phyloP scores from a whole-genome alignment of 345 rosid genomes.

The Trapa incisa region DNA sequence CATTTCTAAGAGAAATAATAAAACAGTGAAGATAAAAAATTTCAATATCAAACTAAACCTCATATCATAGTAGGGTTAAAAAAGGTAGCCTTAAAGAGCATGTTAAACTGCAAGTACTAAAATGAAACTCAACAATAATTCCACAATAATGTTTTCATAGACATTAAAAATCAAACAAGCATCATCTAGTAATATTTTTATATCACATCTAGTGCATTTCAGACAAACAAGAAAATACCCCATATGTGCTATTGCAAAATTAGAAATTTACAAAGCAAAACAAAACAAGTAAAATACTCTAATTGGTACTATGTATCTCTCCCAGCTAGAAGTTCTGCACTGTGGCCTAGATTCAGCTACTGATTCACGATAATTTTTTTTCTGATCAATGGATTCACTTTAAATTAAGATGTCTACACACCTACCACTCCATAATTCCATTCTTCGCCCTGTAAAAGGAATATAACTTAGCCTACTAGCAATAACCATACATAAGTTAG shows the following conservation, averaged over 20 bases:
- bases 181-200: too few species aligned
- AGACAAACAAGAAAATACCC: neutral
- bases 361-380: too few species aligned
- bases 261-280: neutral
- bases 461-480: too few species aligned
- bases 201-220: neutral
- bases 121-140: neutral
- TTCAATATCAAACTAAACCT: neutral
- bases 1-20: slow-evolving; percentile 1
- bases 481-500: too few species aligned
- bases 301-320: too few species aligned
- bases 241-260: neutral
- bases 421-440: too few species aligned
- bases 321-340: too few species aligned
- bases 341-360: too few species aligned
- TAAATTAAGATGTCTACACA: too few species aligned
- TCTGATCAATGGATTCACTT: too few species aligned
- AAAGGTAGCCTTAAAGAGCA: neutral
- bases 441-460: too few species aligned
- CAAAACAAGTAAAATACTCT: too few species aligned
- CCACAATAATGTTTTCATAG: neutral
- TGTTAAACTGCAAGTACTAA: neutral
- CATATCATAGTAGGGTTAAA: neutral
- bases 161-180: neutral
- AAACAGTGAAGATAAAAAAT: neutral